These are phyloP conservation scores for Penicillium mononematosum DNA, from an alignment of 495 filamentous ascomycete species.

Conservation along the genomic window DNA sequence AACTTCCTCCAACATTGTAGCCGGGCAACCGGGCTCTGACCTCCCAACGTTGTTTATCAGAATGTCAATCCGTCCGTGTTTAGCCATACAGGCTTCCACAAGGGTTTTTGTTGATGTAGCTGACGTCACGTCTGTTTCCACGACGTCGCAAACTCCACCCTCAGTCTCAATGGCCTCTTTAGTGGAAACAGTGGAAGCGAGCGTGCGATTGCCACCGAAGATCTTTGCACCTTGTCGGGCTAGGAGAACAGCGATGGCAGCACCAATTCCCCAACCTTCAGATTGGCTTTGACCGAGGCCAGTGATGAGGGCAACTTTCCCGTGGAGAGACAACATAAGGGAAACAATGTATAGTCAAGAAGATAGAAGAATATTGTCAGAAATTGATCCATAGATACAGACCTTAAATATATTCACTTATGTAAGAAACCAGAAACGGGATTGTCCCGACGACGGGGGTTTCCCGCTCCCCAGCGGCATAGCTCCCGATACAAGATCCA, in stretches of 20 bases:
- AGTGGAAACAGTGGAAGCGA: conserved; percentile 36
- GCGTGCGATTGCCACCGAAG: conserved; percentile 46
- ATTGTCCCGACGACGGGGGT: not conserved
- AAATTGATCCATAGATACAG: not conserved
- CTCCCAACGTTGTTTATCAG: conserved; percentile 55
- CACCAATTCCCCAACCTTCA: conserved; percentile 51
- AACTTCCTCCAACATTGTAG: conserved; percentile 44
- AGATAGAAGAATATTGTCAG: not conserved
- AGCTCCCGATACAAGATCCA: not conserved
- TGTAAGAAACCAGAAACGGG: not conserved
- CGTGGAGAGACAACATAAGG: conserved; percentile 34
- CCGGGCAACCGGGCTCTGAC: conserved; percentile 50
- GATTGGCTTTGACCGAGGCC: conserved; percentile 47
- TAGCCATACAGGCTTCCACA: conserved; percentile 45
- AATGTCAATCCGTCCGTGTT: conserved; percentile 54
- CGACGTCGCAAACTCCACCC: conserved; percentile 31
- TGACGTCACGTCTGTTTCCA: conserved; percentile 47
- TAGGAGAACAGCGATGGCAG: conserved; percentile 44
- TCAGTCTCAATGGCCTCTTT: conserved; percentile 28
- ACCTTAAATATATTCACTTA: not conserved
- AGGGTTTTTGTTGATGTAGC: conserved; percentile 41
- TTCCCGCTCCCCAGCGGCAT: not conserved
- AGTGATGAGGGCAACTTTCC: conserved; percentile 51
- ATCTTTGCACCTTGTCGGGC: conserved; percentile 45
- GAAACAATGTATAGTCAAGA: not conserved